phyloP scores from a whole-genome alignment of 805 yeast genomes.

The Saccharomycopsis sp. region DNA sequence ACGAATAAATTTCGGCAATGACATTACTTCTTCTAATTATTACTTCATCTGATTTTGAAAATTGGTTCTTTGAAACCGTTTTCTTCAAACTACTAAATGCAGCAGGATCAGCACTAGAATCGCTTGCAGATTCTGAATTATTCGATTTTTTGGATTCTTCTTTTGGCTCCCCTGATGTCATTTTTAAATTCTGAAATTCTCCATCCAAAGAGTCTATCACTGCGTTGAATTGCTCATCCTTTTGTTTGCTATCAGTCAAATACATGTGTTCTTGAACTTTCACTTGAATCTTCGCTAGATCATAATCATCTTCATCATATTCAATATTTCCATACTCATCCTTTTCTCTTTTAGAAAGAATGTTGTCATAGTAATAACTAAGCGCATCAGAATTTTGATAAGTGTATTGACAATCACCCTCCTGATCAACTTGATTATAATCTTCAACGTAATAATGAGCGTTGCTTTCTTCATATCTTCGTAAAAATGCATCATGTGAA shows the following conservation, averaged over 20 bases:
- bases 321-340: conserved; percentile 2
- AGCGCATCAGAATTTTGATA: conserved; percentile 15
- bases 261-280: conserved; percentile 2
- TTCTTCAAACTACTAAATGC: not conserved
- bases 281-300: conserved; percentile 6
- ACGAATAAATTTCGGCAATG: conserved; percentile 18
- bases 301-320: conserved; percentile 13
- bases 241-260: conserved; percentile 1
- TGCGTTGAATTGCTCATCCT: conserved; percentile 1
- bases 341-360: conserved; percentile 2
- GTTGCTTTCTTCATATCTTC: conserved; percentile 8
- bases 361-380: conserved; percentile 15
- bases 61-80: not conserved
- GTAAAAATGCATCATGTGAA: conserved; percentile 14
- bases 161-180: no score
- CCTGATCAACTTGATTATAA: not conserved
- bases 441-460: not conserved
- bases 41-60: conserved; percentile 6
- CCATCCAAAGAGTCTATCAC: conserved; percentile 5
- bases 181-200: not conserved
- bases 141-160: not conserved
- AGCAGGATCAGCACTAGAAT: not conserved
- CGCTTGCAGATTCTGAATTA: not conserved
- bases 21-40: conserved; percentile 12
- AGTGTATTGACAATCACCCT: conserved; percentile 8